Conservation (phyloP, 2,329 filamentous ascomycete genomes). For the Penicillium decumbens region DNA sequence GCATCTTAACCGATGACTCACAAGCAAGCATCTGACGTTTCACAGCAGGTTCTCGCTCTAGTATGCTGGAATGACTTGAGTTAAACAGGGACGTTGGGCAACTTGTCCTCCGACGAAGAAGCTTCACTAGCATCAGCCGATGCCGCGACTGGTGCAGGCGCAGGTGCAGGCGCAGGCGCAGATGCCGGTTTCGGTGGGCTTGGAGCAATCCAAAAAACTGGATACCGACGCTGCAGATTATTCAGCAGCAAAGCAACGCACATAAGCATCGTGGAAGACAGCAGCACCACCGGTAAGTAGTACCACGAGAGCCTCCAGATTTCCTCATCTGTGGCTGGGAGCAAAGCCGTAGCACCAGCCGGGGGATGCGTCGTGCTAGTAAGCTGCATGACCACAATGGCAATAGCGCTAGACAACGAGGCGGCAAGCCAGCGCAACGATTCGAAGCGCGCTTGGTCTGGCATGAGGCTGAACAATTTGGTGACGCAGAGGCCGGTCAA, state of each 20-base stretch:
- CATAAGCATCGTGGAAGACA: conserved; percentile 30
- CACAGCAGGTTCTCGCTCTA: no score
- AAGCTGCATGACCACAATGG: conserved; percentile 32
- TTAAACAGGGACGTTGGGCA: conserved; percentile 5
- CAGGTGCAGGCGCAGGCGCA: conserved; percentile 1
- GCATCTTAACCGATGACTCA: no score
- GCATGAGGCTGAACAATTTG: conserved; percentile 31
- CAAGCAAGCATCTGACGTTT: no score
- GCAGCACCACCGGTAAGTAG: conserved; percentile 28
- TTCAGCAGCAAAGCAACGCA: conserved; percentile 29
- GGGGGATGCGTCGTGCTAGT: conserved; percentile 33
- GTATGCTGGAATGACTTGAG: conserved; percentile 44
- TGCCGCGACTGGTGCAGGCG: neutral
- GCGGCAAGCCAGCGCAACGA: conserved; percentile 32
- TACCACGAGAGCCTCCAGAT: conserved; percentile 33
- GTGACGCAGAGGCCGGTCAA: conserved; percentile 30
- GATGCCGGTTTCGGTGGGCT: conserved; percentile 13
- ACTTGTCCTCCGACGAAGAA: conserved; percentile 5
- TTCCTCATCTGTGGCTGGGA: conserved; percentile 27
- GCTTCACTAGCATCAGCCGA: neutral
- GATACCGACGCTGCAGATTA: conserved; percentile 32
- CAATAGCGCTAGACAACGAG: conserved; percentile 26
- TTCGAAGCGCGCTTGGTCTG: conserved; percentile 27
- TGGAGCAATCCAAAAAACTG: conserved; percentile 31
- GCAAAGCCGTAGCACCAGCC: conserved; percentile 33